phyloP scores from a whole-genome alignment of 441 rosid species.

The Jatropha multifida region DNA sequence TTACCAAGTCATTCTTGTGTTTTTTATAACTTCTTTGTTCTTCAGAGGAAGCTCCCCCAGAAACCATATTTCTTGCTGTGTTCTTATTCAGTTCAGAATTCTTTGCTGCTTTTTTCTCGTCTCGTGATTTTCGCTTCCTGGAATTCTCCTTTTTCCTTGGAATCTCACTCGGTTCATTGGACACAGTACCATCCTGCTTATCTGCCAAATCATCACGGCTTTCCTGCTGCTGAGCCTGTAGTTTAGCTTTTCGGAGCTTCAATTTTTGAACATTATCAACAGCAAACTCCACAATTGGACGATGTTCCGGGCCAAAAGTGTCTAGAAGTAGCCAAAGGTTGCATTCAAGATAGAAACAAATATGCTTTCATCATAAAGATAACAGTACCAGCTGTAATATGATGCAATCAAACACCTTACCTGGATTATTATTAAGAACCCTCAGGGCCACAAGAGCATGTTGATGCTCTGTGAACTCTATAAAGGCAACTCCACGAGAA shows the following conservation, averaged over 20 bases:
- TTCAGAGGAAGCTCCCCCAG: constrained; percentile 17
- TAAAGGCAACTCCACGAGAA: constrained; percentile 87
- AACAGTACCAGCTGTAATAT: neutral
- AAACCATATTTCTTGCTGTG: constrained; percentile 17
- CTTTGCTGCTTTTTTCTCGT: constrained; percentile 25
- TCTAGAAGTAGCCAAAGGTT: constrained; percentile 38
- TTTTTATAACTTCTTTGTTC: constrained; percentile 38
- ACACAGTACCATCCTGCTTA: constrained; percentile 27
- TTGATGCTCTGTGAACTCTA: constrained; percentile 77
- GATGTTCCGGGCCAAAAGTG: constrained; percentile 76
- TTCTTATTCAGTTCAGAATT: constrained; percentile 14
- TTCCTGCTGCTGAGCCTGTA: constrained; percentile 39
- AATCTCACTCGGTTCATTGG: constrained; percentile 17
- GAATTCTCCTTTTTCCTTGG: constrained; percentile 27
- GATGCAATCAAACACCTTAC: constrained; percentile 35
- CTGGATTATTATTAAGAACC: constrained; percentile 93
- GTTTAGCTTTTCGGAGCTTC: constrained; percentile 60
- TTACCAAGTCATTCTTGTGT: constrained; percentile 35
- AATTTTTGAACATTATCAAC: constrained; percentile 71
- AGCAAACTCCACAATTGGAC: constrained; percentile 85
- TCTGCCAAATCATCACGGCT: constrained; percentile 26
- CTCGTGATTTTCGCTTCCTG: constrained; percentile 47
- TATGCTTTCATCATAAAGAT: neutral
- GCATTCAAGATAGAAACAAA: constrained; percentile 11
- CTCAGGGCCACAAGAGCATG: constrained; percentile 92